phyloP scores from a whole-genome alignment of 129 eudicot genomes.

The Apium graveolens region DNA sequence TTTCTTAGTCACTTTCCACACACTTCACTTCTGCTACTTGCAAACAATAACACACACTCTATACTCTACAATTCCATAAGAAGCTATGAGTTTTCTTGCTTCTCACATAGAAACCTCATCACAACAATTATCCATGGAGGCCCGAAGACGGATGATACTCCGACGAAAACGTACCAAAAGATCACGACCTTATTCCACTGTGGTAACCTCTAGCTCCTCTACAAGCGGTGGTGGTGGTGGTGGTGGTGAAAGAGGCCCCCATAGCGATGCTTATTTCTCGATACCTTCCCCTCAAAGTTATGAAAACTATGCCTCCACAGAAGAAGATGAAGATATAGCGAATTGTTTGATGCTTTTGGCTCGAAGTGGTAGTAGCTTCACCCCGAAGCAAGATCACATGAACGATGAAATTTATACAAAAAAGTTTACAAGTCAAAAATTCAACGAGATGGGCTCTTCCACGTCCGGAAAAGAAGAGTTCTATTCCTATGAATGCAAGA shows the following conservation, averaged over 20 bases:
- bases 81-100: neutral
- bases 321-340: conserved; percentile 89
- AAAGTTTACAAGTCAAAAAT: conserved; percentile 23
- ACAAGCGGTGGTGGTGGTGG: conserved; percentile 17
- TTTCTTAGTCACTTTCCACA: conserved; percentile 11
- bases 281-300: conserved; percentile 25
- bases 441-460: conserved; percentile 21
- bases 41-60: conserved; percentile 3
- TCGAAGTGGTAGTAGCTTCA: conserved; percentile 23
- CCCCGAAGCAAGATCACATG: conserved; percentile 4
- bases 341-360: conserved; percentile 72
- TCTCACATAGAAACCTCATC: conserved; percentile 37
- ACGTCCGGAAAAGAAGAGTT: conserved; percentile 28
- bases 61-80: neutral
- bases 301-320: conserved; percentile 21
- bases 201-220: conserved; percentile 19
- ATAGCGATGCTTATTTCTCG: conserved; percentile 4
- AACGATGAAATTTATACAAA: conserved; percentile 15
- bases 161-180: conserved; percentile 76
- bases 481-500: conserved; percentile 67
- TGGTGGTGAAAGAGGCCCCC: conserved; percentile 8
- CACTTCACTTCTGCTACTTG: neutral
- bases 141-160: conserved; percentile 6
- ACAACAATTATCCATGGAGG: conserved; percentile 30
- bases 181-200: conserved; percentile 24